Evolutionary conservation across 2,329 filamentous ascomycete genomes (phyloP).

Genomic region (Fusarium sp.): DNA sequence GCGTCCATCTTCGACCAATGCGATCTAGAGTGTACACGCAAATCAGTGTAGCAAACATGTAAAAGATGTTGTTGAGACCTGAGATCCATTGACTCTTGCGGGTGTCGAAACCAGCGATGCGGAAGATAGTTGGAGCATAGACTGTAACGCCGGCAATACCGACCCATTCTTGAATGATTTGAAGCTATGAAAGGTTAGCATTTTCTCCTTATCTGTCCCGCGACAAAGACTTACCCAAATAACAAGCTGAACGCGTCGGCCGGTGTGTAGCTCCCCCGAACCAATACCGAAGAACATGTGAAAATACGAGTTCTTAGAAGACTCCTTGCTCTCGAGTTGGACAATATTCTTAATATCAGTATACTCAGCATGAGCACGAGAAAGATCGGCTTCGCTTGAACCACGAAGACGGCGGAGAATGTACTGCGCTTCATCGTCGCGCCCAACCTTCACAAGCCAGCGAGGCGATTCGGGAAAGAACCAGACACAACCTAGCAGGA

Average conservation of each 20-base stretch:
- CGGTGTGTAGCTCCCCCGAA: constrained; percentile 73
- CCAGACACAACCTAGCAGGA: constrained; percentile 67
- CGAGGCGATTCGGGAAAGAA: constrained; percentile 78
- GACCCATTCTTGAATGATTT: constrained; percentile 38
- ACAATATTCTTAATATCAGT: constrained; percentile 72
- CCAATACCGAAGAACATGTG: constrained; percentile 75
- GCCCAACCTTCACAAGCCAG: constrained; percentile 73
- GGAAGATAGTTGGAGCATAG: constrained; percentile 69
- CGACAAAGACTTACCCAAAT: constrained; percentile 65
- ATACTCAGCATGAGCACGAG: constrained; percentile 70
- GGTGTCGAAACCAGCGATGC: constrained; percentile 72
- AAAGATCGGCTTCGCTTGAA: constrained; percentile 61
- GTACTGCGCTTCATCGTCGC: constrained; percentile 74
- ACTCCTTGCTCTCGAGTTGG: constrained; percentile 64
- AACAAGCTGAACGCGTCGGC: constrained; percentile 74
- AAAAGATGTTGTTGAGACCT: constrained; percentile 63
- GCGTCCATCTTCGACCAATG: constrained; percentile 75
- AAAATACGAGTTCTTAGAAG: constrained; percentile 67
- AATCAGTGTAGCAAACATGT: constrained; percentile 73
- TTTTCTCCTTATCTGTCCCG: neutral
- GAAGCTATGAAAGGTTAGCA: neutral
- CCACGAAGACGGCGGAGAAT: constrained; percentile 74
- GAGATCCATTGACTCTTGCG: constrained; percentile 72
- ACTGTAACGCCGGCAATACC: constrained; percentile 76
- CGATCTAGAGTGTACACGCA: constrained; percentile 77